These are phyloP conservation scores for Reticulascus tulasneorum DNA, from an alignment of 2,329 filamentous ascomycete genomes.

Conservation along the genomic window DNA sequence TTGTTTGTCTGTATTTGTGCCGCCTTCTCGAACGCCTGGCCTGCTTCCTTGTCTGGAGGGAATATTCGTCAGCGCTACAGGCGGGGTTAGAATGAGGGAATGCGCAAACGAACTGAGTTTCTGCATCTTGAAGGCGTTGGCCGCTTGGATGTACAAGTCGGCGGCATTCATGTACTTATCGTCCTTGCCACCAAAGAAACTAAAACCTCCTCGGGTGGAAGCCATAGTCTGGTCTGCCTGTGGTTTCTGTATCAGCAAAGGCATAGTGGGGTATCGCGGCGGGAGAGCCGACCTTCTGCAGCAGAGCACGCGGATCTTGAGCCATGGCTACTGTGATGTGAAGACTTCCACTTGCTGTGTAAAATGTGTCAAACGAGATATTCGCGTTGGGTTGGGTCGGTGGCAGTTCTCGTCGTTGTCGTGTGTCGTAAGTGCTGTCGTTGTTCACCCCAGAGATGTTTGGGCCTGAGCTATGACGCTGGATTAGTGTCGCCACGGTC, in stretches of 20 bases:
- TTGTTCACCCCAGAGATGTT: too few species aligned
- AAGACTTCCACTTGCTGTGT: too few species aligned
- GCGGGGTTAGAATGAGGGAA: not conserved
- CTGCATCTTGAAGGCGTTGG: conserved; percentile 86
- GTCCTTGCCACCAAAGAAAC: conserved; percentile 79
- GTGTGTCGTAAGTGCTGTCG: too few species aligned
- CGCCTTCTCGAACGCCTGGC: conserved; percentile 79
- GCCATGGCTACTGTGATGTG: conserved; percentile 48
- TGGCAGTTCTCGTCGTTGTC: too few species aligned
- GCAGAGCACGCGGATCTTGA: conserved; percentile 71
- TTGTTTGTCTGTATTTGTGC: conserved; percentile 76
- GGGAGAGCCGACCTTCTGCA: conserved; percentile 63
- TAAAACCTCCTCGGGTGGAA: conserved; percentile 76
- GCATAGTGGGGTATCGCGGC: conserved; percentile 9
- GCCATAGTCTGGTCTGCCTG: conserved; percentile 84
- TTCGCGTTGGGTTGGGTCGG: not conserved
- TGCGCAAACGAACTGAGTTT: conserved; percentile 61
- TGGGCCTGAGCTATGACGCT: too few species aligned
- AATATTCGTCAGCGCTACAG: not conserved
- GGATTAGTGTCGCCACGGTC: too few species aligned
- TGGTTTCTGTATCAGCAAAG: conserved; percentile 6
- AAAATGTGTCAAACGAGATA: conserved; percentile 10
- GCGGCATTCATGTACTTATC: conserved; percentile 90
- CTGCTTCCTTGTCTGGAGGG: conserved; percentile 72
- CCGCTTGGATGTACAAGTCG: conserved; percentile 82